phyloP scores from a whole-genome alignment of 202 grass and related monocot species.

The Schoenoplectus triqueter region DNA sequence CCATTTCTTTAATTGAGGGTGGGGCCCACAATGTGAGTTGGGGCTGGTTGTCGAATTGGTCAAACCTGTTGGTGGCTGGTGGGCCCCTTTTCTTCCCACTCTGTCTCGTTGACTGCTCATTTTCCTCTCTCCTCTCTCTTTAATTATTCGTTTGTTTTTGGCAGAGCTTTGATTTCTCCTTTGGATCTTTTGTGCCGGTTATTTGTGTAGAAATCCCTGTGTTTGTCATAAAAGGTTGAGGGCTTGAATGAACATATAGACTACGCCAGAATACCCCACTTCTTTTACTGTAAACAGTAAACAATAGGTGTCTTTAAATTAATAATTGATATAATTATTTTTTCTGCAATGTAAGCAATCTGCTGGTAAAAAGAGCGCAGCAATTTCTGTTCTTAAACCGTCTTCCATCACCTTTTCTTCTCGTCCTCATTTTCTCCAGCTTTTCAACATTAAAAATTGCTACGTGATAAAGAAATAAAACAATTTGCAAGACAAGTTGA shows the following conservation, averaged over 20 bases:
- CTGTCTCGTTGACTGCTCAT: slow-evolving; percentile 34
- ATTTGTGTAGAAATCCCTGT: background rate
- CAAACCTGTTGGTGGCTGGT: slow-evolving; percentile 58
- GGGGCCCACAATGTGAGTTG: slow-evolving; percentile 32
- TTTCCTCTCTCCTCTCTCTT: slow-evolving; percentile 26
- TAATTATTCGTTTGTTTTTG: slow-evolving; percentile 27
- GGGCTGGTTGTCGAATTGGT: slow-evolving; percentile 49
- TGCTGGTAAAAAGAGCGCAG: background rate
- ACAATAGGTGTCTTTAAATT: background rate
- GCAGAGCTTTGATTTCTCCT: slow-evolving; percentile 1
- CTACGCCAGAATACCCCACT: too few relatives aligned
- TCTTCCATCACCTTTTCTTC: too few relatives aligned
- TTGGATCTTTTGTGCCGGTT: background rate
- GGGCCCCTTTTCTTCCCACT: slow-evolving; percentile 42
- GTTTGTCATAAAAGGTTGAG: background rate
- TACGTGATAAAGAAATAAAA: background rate
- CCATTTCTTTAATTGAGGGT: background rate
- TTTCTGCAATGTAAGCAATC: background rate
- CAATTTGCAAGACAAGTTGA: background rate
- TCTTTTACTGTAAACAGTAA: too few relatives aligned
- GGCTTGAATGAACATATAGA: background rate
- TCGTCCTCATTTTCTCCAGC: too few relatives aligned
- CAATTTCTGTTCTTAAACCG: background rate
- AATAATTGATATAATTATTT: background rate
- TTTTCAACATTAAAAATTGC: too few relatives aligned